phyloP scores from a whole-genome alignment of 805 yeast genomes.

The Suhomyces canberraensis region DNA sequence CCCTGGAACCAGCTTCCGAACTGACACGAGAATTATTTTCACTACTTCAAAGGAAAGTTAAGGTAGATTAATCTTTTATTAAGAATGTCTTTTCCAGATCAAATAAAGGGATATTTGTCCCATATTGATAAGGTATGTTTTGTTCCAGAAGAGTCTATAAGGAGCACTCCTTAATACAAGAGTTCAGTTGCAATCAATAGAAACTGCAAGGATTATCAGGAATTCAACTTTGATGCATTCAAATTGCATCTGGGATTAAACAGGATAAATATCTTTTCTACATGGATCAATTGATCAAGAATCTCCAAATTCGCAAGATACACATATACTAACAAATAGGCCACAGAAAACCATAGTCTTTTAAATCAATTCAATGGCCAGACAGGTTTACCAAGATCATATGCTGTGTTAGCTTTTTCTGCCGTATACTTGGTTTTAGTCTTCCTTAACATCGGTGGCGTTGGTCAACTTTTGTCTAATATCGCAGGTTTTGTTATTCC shows the following conservation, averaged over 20 bases:
- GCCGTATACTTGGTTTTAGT: slow-evolving; percentile 70
- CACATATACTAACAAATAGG: slow-evolving; percentile 22
- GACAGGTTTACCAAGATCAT: slow-evolving; percentile 76
- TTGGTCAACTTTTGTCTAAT: slow-evolving; percentile 92
- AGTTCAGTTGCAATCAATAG: no score
- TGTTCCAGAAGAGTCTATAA: no score
- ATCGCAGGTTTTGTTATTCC: slow-evolving; percentile 89
- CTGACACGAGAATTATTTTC: not conserved
- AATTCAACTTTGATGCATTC: no score
- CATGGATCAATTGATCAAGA: no score
- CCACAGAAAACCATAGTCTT: slow-evolving; percentile 27
- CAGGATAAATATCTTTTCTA: no score
- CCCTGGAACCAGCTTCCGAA: not conserved
- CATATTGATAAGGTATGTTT: slow-evolving; percentile 46
- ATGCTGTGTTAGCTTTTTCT: slow-evolving; percentile 66
- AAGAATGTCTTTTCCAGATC: slow-evolving; percentile 45
- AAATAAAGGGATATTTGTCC: slow-evolving; percentile 45
- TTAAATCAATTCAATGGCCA: slow-evolving; percentile 39
- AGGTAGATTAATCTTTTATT: not conserved
- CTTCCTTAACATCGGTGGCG: slow-evolving; percentile 88
- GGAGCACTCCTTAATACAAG: no score
- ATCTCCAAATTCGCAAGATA: no score
- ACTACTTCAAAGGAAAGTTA: not conserved
- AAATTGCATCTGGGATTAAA: no score
- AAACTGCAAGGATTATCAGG: no score